Conservation (phyloP, 192 early-diverging fungal species). For the Coemansia sp. region DNA sequence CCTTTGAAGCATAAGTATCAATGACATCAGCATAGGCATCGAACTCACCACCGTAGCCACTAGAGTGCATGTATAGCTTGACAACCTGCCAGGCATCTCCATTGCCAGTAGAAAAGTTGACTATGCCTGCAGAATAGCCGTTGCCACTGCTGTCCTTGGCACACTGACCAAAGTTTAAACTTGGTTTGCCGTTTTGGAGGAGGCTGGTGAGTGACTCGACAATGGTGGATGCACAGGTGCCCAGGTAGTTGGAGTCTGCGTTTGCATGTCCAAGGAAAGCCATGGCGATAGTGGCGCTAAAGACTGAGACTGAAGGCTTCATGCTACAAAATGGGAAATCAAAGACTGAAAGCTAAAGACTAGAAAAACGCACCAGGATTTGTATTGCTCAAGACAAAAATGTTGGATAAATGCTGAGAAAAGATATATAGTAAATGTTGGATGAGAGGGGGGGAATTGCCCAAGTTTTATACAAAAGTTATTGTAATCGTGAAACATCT, state of each 20-base stretch:
- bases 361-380: background rate
- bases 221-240: background rate
- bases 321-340: background rate
- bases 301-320: background rate
- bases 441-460: too few relatives aligned
- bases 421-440: too few relatives aligned
- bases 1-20: background rate
- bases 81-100: background rate
- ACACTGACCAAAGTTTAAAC: slow-evolving; percentile 4
- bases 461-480: too few relatives aligned
- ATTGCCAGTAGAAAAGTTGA: background rate
- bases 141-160: background rate
- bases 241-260: background rate
- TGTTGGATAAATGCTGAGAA: too few relatives aligned
- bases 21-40: background rate
- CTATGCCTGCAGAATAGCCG: background rate
- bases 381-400: too few relatives aligned
- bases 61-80: background rate
- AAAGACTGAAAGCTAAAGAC: background rate
- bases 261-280: background rate
- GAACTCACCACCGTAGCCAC: background rate
- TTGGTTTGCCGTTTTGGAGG: background rate
- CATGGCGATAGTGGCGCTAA: background rate
- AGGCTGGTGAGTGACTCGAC: background rate
- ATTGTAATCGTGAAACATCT: too few relatives aligned